These are phyloP conservation scores for Colletotrichum kahawae DNA, from an alignment of 2,329 filamentous ascomycete genomes.

Conservation along the genomic window DNA sequence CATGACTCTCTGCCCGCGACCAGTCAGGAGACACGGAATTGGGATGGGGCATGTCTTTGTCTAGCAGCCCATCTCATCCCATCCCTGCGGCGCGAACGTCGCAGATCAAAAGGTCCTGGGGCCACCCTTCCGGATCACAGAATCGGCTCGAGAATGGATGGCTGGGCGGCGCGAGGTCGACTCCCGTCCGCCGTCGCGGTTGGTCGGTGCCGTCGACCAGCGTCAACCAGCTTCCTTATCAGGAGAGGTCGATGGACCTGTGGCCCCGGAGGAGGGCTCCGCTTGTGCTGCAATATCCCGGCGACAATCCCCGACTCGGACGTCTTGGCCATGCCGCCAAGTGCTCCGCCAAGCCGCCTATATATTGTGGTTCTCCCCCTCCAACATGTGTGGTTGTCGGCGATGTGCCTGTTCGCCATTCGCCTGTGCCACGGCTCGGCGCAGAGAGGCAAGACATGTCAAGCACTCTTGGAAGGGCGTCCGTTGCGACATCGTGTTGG, in stretches of 20 bases:
- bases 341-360: constrained; percentile 4
- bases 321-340: constrained; percentile 5
- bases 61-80: not conserved
- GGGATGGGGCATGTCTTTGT: not conserved
- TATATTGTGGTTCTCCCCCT: not conserved
- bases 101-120: constrained; percentile 11
- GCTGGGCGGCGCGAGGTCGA: not conserved
- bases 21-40: not conserved
- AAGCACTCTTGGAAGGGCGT: constrained; percentile 1
- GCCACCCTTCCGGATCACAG: not conserved
- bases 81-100: not conserved
- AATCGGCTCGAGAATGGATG: not conserved
- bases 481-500: not conserved
- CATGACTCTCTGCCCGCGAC: not conserved
- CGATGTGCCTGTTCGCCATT: not conserved
- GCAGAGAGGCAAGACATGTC: constrained; percentile 8
- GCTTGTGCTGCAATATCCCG: not conserved
- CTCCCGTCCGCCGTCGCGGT: not conserved
- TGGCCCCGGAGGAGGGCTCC: not conserved
- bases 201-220: not conserved
- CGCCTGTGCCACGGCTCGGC: not conserved
- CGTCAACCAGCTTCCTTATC: constrained; percentile 6
- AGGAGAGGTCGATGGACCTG: not conserved
- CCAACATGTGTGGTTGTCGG: not conserved
- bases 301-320: constrained; percentile 2